Evolutionary conservation across 2,329 filamentous ascomycete genomes (phyloP).

Genomic region (Acephala macrosclerotiorum): DNA sequence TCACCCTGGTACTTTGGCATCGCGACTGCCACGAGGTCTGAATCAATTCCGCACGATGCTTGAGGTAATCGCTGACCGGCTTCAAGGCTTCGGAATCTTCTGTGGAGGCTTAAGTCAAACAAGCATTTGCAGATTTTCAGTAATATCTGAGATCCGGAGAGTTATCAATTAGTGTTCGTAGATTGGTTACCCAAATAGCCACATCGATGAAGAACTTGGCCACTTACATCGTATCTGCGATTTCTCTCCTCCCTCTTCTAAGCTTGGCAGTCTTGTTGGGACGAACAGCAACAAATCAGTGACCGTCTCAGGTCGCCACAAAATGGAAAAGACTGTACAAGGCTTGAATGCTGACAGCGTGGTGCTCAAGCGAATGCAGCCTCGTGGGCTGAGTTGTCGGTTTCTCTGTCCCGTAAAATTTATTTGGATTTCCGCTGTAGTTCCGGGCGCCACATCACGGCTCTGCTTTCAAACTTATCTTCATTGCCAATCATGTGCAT

Average conservation of each 20-base stretch:
- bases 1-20: too few relatives aligned
- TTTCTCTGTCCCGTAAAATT: background rate
- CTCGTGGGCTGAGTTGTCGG: slow-evolving; percentile 12
- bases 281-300: background rate
- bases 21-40: too few relatives aligned
- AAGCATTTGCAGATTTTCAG: too few relatives aligned
- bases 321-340: background rate
- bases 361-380: slow-evolving; percentile 10
- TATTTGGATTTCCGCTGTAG: background rate
- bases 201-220: background rate
- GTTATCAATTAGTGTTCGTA: too few relatives aligned
- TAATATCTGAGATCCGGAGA: too few relatives aligned
- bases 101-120: too few relatives aligned
- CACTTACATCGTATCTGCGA: background rate
- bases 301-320: background rate
- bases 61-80: too few relatives aligned
- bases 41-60: too few relatives aligned
- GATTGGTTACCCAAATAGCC: too few relatives aligned
- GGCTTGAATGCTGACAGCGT: slow-evolving; percentile 17
- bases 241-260: background rate
- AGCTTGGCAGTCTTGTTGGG: background rate
- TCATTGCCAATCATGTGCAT: background rate
- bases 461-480: background rate
- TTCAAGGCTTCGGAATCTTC: too few relatives aligned
- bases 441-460: background rate